Evolutionary conservation across 345 rosid genomes (phyloP), one percentile per base, ranked within the genome.

Genomic region (Noccaea caerulescens): DNA sequence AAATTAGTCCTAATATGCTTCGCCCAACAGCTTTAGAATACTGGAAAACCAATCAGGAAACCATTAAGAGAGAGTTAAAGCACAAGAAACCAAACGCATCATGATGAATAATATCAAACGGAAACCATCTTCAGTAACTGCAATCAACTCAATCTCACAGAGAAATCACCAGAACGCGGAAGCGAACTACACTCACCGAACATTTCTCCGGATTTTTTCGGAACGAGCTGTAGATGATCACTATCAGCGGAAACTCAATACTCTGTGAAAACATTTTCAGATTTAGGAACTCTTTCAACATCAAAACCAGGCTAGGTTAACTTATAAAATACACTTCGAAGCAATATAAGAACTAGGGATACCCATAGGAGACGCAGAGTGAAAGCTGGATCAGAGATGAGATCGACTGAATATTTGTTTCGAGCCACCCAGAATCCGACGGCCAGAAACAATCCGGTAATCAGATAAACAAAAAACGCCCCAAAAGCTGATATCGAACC

Each of bases 311-410:
- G 62, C 1, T 42, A 10, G 12, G 32, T 6, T 4, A 54, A 14
- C 7, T 20, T 25, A 62, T 18, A 3, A 3, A 1, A 36, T 32
- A 9, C 11, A 30, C 6, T 2, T 6, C 57, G 1, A 41, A 37
- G 9, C 60, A 7, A 9, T 12, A 8, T 1, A 38, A 13, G 30
- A 18, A 9, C 32, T 5, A 42, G 10, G n/a, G 0, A 10, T 10
- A 85, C 95, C 86, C 85, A 90, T 64, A 88, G 73, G 44, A 85
- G 69, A 69, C 76, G 77, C 54, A 90, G 87, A 53, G 96, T 87
- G 43, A 16, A 75, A 44, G 79, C 45, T 57, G 98, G 84, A 76
- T 87, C 72, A 46, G 93, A 86, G 64, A 88, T 67, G 53, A 88
- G 89, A 79, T 79, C 75, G 74, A 80, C 71, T 58, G 80, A 83